phyloP scores from a whole-genome alignment of 139 green algal species.

The Picochlorum sp. region DNA sequence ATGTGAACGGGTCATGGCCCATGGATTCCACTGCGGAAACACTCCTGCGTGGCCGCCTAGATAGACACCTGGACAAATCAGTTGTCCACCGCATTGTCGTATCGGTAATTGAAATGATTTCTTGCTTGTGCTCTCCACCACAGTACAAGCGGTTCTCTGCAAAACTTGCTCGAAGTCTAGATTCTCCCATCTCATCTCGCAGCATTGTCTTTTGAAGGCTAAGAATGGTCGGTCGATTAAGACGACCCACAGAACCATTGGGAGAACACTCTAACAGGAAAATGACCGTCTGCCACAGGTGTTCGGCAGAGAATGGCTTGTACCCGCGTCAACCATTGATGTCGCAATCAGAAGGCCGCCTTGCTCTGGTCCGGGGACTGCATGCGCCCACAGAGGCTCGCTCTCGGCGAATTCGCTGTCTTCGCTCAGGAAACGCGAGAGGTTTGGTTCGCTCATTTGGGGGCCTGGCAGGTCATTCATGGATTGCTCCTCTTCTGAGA shows the following conservation, averaged over 20 bases:
- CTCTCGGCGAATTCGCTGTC: too few species aligned
- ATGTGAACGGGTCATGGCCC: slow-evolving; percentile 22
- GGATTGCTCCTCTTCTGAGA: too few species aligned
- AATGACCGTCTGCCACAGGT: slow-evolving; percentile 46
- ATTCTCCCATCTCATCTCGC: neutral
- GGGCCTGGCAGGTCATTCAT: too few species aligned
- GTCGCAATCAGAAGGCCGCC: slow-evolving; percentile 46
- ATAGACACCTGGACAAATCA: neutral
- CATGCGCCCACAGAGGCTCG: slow-evolving; percentile 36
- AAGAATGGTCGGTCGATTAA: slow-evolving; percentile 47
- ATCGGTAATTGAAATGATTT: neutral
- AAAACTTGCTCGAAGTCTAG: neutral
- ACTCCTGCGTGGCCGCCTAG: slow-evolving; percentile 33
- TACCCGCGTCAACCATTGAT: slow-evolving; percentile 7
- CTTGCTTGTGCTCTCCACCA: neutral
- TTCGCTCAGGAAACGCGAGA: too few species aligned
- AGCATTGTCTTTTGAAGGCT: neutral
- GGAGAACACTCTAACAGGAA: slow-evolving; percentile 42
- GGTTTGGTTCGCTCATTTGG: too few species aligned
- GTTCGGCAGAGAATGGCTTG: neutral
- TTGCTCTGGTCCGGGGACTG: slow-evolving; percentile 24
- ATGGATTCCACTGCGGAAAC: slow-evolving; percentile 10
- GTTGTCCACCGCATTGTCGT: neutral
- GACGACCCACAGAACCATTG: slow-evolving; percentile 48
- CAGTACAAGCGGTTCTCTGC: slow-evolving; percentile 1